Evolutionary conservation across 2,329 filamentous ascomycete genomes (phyloP), one percentile per base, ranked within the genome.

Genomic region (Davidsoniella eucalypti): DNA sequence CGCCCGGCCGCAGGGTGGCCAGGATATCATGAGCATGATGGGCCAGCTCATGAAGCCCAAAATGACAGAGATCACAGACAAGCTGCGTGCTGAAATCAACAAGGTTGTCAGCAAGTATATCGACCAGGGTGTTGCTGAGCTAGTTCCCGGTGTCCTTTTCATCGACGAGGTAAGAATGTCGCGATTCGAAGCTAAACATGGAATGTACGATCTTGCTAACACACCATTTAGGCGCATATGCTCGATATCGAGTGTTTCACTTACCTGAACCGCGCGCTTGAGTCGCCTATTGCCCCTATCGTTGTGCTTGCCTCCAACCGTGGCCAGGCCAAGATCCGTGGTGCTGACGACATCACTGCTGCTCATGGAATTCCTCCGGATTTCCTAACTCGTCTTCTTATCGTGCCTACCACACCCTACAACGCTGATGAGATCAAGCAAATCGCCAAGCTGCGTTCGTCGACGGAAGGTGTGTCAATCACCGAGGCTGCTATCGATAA

Each of bases 21-120:
- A 98, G 71, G 92, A 98, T 65, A 94, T 98, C 57, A 96, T 98
- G 88, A 95, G 88, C 70, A 96, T 98, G 92, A 96, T 98, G 90
- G 92, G 92, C 60, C 92, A 98, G 67, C 70, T 98, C 61, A 95
- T 96, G 87, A 96, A 96, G 75, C 92, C 92, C 55, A 93, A 93
- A 72, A 95, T 95, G 80, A 98, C 92, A 5, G 92, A 98, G 65
- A 96, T 98, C 61, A 98, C 92, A 26, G 92, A 98, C 67, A 98
- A 98, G 71, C 71, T 98, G 61, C 79, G 92, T 54, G 72, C 78
- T 51, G 92, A 98, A 69, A 96, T 98, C 70, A 95, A 98, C 77
- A 96, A 96, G 70, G 90, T 98, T 26, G 92, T 98, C 57, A 94
- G 87, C 73, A 87, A 90, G 66, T 98, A 96, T 68, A 98, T 98